Percentiles rank a stretch among this genome's conserved stretches.
phyloP scores from a whole-genome alignment of 176 grass and related monocot genomes.

The Typha latifolia region DNA sequence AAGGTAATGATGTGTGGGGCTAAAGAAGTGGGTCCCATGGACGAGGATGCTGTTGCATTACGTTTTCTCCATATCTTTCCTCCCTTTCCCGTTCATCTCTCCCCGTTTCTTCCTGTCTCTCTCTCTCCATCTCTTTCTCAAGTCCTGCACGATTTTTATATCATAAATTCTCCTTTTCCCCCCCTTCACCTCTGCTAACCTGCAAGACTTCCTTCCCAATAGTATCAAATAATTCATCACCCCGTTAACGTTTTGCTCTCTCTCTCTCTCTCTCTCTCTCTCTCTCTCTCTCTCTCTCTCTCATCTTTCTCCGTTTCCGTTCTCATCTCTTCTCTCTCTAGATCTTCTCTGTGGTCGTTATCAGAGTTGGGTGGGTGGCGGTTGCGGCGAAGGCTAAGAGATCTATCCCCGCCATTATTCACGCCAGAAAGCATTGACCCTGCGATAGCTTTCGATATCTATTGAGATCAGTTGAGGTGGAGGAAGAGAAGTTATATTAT shows the following conservation, averaged over 20 bases:
- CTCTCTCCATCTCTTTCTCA: too few species aligned
- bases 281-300: neutral
- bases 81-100: neutral
- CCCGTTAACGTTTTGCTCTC: neutral
- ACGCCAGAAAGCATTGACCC: neutral
- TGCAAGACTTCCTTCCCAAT: too few species aligned
- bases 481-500: neutral
- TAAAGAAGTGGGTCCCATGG: neutral
- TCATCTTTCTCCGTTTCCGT: too few species aligned
- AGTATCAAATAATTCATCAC: too few species aligned
- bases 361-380: conserved; percentile 1
- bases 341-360: neutral
- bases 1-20: neutral
- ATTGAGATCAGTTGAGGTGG: too few species aligned
- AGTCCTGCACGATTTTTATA: too few species aligned
- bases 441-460: too few species aligned
- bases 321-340: too few species aligned
- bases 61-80: neutral
- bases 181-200: too few species aligned
- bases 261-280: neutral
- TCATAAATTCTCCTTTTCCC: too few species aligned
- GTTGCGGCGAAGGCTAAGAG: neutral
- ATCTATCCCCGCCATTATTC: neutral
- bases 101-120: too few species aligned
- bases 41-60: conserved; percentile 2